phyloP scores from a whole-genome alignment of 2,329 filamentous ascomycete species.

The Stagonosporopsis chrysanthemi region DNA sequence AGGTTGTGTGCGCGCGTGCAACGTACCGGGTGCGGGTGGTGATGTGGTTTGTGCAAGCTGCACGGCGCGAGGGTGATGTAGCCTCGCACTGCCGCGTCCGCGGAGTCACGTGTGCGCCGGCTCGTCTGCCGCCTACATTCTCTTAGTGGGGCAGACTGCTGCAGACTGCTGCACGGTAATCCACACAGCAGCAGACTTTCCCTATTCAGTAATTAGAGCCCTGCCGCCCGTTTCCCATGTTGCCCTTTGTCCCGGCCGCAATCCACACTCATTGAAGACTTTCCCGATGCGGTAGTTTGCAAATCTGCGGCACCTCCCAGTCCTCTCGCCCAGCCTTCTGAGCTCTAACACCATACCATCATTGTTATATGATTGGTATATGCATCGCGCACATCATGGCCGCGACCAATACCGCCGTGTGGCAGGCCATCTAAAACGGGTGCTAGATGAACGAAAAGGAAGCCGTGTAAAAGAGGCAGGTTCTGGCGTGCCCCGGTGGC shows the following conservation, averaged over 20 bases:
- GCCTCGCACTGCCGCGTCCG: background rate
- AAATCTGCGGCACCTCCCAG: no score
- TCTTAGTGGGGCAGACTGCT: no score
- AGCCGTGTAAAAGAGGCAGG: conserved; percentile 16
- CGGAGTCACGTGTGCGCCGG: background rate
- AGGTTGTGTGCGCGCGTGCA: background rate
- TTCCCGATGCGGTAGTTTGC: no score
- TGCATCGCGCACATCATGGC: conserved; percentile 39
- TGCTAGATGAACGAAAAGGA: conserved; percentile 27
- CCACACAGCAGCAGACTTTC: background rate
- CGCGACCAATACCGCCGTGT: conserved; percentile 23
- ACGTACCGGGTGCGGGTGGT: background rate
- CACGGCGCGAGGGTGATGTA: no score
- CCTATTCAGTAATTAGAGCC: background rate
- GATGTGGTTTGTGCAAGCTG: background rate
- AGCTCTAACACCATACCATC: background rate
- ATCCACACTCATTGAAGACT: no score
- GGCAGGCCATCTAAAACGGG: conserved; percentile 38
- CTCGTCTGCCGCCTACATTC: no score
- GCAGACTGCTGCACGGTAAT: background rate
- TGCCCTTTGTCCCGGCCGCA: no score
- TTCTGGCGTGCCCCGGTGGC: background rate
- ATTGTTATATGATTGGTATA: no score
- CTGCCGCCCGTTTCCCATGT: background rate
- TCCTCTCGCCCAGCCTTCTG: no score